These are phyloP conservation scores for Gentiana straminea DNA, from an alignment of 257 asterid genomes.

Conservation along the genomic window DNA sequence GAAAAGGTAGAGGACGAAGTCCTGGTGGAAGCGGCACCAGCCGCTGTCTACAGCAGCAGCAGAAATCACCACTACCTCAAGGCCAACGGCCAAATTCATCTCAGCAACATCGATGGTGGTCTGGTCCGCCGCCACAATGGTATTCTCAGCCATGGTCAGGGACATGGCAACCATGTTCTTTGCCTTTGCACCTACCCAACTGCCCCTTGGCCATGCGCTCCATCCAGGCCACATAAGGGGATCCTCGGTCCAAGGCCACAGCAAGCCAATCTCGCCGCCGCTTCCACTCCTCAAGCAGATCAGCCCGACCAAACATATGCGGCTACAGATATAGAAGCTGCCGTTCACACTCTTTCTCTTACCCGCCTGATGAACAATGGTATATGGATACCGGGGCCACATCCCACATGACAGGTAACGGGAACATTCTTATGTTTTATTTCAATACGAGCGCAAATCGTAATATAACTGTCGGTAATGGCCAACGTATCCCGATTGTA, in stretches of 20 bases:
- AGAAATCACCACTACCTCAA: too few relatives aligned
- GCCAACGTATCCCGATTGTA: neutral
- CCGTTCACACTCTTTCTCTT: neutral
- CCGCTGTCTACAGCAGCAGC: too few relatives aligned
- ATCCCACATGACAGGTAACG: neutral
- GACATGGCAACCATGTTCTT: too few relatives aligned
- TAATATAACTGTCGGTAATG: neutral
- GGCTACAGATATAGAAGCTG: neutral
- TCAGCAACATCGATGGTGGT: neutral
- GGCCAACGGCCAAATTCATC: neutral
- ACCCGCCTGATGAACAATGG: neutral
- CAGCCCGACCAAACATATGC: too few relatives aligned
- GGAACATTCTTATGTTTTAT: neutral
- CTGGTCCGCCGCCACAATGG: neutral
- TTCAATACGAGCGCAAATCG: neutral
- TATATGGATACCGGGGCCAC: slow-evolving; percentile 7
- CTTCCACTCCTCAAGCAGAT: neutral
- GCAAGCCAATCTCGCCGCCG: neutral
- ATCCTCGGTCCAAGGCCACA: neutral
- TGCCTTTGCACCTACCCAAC: too few relatives aligned
- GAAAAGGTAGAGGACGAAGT: neutral
- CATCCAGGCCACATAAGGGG: neutral
- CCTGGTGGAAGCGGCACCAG: too few relatives aligned
- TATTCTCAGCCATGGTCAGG: too few relatives aligned
- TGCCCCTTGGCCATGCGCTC: neutral